phyloP scores from a whole-genome alignment of 2,329 filamentous ascomycete species.

The Colletotrichum limetticola region DNA sequence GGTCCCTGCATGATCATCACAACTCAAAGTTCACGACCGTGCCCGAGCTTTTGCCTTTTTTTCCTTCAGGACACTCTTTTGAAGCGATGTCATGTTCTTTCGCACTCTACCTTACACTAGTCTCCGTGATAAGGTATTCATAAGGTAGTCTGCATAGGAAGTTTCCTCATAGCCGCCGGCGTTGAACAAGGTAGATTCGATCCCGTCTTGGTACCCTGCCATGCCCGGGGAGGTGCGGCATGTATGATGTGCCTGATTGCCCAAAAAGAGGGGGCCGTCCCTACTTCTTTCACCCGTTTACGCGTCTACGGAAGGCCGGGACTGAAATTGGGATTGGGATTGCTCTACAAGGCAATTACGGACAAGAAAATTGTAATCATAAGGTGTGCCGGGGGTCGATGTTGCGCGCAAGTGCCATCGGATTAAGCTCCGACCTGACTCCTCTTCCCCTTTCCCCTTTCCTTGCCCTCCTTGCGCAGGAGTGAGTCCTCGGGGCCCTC shows the following conservation, averaged over 20 bases:
- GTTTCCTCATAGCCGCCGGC: not conserved
- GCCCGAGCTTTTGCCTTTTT: not conserved
- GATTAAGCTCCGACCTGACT: conserved; percentile 11
- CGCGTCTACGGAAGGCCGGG: no score
- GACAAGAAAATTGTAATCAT: not conserved
- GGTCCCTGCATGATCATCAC: not conserved
- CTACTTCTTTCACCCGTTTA: not conserved
- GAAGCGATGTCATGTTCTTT: not conserved
- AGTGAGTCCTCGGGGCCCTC: not conserved
- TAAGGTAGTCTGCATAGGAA: not conserved
- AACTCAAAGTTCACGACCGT: not conserved
- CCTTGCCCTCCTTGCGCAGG: no score
- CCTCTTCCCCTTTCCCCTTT: not conserved
- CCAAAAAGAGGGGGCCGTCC: not conserved
- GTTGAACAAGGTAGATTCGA: not conserved
- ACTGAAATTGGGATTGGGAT: not conserved
- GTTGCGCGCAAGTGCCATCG: conserved; percentile 3
- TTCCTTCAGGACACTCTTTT: not conserved
- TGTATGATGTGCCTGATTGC: not conserved
- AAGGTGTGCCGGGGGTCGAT: not conserved
- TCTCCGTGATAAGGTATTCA: no score
- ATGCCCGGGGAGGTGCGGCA: no score
- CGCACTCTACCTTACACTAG: no score
- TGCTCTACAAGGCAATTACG: not conserved
- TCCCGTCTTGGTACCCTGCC: not conserved